Evolutionary conservation across 495 filamentous ascomycete species (phyloP).

Genomic region (Pseudomonodictys pantanalensis): DNA sequence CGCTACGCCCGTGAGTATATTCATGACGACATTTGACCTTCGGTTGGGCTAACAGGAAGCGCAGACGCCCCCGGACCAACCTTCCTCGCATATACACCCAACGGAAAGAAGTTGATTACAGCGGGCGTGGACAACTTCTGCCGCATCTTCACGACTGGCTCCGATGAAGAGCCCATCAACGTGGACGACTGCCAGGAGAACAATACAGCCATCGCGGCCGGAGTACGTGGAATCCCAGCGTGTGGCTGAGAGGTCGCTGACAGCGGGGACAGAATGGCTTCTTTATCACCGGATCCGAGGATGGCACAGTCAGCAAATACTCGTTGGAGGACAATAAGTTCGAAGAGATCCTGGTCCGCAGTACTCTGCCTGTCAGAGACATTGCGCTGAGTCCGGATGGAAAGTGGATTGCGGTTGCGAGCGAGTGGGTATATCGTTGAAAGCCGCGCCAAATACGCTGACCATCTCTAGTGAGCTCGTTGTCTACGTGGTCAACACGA

Average conservation of each 20-base stretch:
- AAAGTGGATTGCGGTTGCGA: slow-evolving; percentile 90
- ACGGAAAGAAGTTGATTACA: slow-evolving; percentile 71
- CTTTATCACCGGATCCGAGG: slow-evolving; percentile 85
- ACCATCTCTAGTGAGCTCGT: slow-evolving; percentile 76
- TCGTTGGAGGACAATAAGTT: slow-evolving; percentile 71
- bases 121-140: slow-evolving; percentile 87
- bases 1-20: slow-evolving; percentile 49
- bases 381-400: slow-evolving; percentile 78
- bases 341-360: slow-evolving; percentile 76
- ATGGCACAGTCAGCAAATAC: slow-evolving; percentile 89
- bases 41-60: neutral
- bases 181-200: slow-evolving; percentile 84
- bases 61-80: slow-evolving; percentile 68
- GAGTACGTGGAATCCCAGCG: slow-evolving; percentile 48
- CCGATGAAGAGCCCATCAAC: slow-evolving; percentile 83
- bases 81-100: slow-evolving; percentile 63
- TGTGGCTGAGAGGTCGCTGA: slow-evolving; percentile 1
- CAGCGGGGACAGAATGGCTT: slow-evolving; percentile 60
- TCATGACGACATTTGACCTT: neutral
- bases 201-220: slow-evolving; percentile 71
- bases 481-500: slow-evolving; percentile 79
- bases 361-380: slow-evolving; percentile 78
- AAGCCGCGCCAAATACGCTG: no score
- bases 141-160: slow-evolving; percentile 84
- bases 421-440: slow-evolving; percentile 61